Evolutionary conservation across 2,329 filamentous ascomycete species (phyloP), one percentile per base, ranked within the genome.

Genomic region (Ampelomyces quisqualis): DNA sequence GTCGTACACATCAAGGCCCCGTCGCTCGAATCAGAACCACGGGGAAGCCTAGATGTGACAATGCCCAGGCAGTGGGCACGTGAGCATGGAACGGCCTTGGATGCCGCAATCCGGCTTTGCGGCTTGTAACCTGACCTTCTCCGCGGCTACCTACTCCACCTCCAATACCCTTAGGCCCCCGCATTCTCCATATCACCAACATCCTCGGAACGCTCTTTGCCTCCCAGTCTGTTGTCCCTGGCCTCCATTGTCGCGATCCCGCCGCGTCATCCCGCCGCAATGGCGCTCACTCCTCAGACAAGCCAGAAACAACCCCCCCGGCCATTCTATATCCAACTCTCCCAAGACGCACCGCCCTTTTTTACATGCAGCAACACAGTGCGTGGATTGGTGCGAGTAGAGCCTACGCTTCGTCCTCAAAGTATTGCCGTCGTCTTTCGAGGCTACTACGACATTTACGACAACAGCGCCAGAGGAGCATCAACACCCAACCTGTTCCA

Each of bases 291-390:
- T 17, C 14, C 45, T 8, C 37, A 46, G 20, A 23, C 43, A 27
- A 55, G 55, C 24, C 26, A 44, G 29, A 46, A 37, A 21, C 40
- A 52, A n/a, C 49, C 43, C 14, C 46, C 49, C 11, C 24, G 15
- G 8, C 29, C 29, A 19, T 31, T 58, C 10, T 55, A 51, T 34
- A 55, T 59, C 13, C 24, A 51, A 11, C 13, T 57, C 13, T 40
- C 40, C 31, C 30, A 43, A 22, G 36, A 42, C 23, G 29, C 43
- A 18, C 38, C 45, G 2, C 43, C 41, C 4, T 46, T 43, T 29
- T 61, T 55, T 40, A 57, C 53, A 5, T 47, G 36, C 26, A 55
- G 56, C 24, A 56, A 62, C 14, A 24, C 36, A 7, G 38, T 64
- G 13, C 45, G 49, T 20, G 60, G 60, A 15, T 23, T 40, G 7